These are phyloP conservation scores for Strobilomyces dryophilus DNA, from an alignment of 768 basidiomycete genomes.

Conservation along the genomic window DNA sequence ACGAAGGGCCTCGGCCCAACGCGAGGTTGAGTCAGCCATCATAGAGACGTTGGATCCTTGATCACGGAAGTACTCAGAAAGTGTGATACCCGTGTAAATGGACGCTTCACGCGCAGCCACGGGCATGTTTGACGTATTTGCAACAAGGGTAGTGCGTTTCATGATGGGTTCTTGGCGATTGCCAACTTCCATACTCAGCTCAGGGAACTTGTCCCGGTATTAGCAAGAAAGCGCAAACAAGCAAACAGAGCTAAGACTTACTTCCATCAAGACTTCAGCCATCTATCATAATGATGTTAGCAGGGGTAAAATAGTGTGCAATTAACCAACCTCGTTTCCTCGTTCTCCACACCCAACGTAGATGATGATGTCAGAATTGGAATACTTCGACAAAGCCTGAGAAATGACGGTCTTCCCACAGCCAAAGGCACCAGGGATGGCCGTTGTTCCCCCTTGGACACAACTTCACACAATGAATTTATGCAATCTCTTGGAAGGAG, in stretches of 20 bases:
- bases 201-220: conserved; percentile 58
- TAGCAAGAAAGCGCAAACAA: conserved; percentile 9
- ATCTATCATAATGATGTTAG: conserved; percentile 46
- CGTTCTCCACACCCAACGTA: conserved; percentile 99
- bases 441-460: conserved; percentile 94
- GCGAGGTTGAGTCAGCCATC: conserved; percentile 99
- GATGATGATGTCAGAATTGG: conserved; percentile 98
- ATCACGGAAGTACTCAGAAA: conserved; percentile 99
- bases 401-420: conserved; percentile 99
- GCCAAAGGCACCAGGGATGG: conserved; percentile 98
- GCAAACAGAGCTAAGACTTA: conserved; percentile 30
- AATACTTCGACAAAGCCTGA: conserved; percentile 96
- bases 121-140: conserved; percentile 99
- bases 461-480: conserved; percentile 47
- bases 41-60: conserved; percentile 96
- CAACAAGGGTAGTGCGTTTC: conserved; percentile 98
- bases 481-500: neutral
- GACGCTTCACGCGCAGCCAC: conserved; percentile 99
- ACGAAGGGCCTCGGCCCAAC: conserved; percentile 98
- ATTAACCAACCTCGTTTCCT: conserved; percentile 76
- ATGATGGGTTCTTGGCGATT: conserved; percentile 98
- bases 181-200: conserved; percentile 87
- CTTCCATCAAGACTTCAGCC: conserved; percentile 99
- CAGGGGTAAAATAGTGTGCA: conserved; percentile 34
- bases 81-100: conserved; percentile 98